Evolutionary conservation across 441 rosid genomes (phyloP), one percentile per base, ranked within the genome.

Genomic region (Dalechampia spathulata): DNA sequence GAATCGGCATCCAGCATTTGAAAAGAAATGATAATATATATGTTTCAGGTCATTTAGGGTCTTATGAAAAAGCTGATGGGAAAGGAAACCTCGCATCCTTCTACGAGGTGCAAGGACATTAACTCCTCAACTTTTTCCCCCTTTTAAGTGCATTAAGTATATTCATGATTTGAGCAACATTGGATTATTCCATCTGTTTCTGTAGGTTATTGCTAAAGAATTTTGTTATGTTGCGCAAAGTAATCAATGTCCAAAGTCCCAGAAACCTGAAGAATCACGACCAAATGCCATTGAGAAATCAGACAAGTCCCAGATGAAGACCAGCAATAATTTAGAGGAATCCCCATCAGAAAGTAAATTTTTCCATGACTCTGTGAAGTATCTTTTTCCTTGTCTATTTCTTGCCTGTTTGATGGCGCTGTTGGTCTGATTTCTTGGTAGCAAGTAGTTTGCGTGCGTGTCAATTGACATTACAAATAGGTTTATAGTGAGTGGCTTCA

Each of bases 181-280:
- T 23, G 41, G 10, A 51, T 49, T 4, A 30, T 30, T 62, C 49
- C 4, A 6, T 59, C 13, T 64, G 30, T 52, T 55, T 55, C 19
- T 66, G 64, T 67, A 83, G 96, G 76, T 88, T 51, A 68, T 12
- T 14, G 95, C 72, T 14, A 70, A 58, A 38, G 87, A 88, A 47
- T 59, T 83, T 62, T 70, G 61, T 57, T 80, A 69, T 62, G 85
- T 75, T 48, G 57, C 67, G 19, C 83, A 64, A 58, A 62, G 42
- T 49, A 65, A 68, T 60, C 61, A 59, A 21, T 58, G 38, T 15
- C 45, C 64, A 13, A 46, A 52, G 21, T 45, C 32, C 46, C 63
- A 16, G 46, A 62, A 59, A 48, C 37, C 14, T 5, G 47, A 54
- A 22, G 30, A 62, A 30, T 5, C 17, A 12, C 6, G 12, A 12